Evolutionary conservation across 306 rosid genomes (phyloP).

Genomic region (Acmispon strigosus): DNA sequence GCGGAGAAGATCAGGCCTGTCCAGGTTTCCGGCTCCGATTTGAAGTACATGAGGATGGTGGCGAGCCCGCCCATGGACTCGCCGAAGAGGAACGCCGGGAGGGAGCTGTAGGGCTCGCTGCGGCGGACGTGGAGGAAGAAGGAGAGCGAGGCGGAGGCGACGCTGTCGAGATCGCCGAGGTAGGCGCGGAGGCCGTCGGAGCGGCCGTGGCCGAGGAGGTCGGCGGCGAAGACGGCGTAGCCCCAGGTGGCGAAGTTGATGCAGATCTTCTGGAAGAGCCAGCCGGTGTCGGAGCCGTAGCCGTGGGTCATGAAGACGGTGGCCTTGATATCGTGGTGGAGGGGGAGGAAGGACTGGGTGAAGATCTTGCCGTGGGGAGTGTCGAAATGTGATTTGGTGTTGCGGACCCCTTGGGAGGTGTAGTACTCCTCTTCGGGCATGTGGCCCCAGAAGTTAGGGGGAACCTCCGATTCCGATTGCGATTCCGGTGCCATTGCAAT

Average conservation of each 20-base stretch:
- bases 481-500: slow-evolving; percentile 17
- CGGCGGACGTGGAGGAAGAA: slow-evolving; percentile 64
- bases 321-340: slow-evolving; percentile 37
- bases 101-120: slow-evolving; percentile 34
- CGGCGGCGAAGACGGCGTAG: slow-evolving; percentile 93
- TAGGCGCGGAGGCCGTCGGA: slow-evolving; percentile 89
- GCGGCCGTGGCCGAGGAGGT: slow-evolving; percentile 87
- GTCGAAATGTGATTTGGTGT: slow-evolving; percentile 64
- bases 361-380: slow-evolving; percentile 73
- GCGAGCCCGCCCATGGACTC: slow-evolving; percentile 90
- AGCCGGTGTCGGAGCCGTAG: slow-evolving; percentile 96
- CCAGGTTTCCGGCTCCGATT: slow-evolving; percentile 72
- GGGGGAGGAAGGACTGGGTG: slow-evolving; percentile 70
- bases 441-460: slow-evolving; percentile 79
- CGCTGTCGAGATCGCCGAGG: slow-evolving; percentile 76
- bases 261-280: slow-evolving; percentile 94
- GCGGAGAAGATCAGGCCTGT: slow-evolving; percentile 89
- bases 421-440: slow-evolving; percentile 80
- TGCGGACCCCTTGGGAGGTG: slow-evolving; percentile 67
- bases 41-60: slow-evolving; percentile 73
- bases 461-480: slow-evolving; percentile 35
- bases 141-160: slow-evolving; percentile 67
- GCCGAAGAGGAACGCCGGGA: slow-evolving; percentile 89
- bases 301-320: slow-evolving; percentile 89
- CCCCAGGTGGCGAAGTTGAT: slow-evolving; percentile 79